A percentile compares a stretch with the other conserved stretches of the same genome.
These are phyloP conservation scores for Trypanosoma melophagium DNA, from an alignment of 208 protist species.

Conservation along the genomic window DNA sequence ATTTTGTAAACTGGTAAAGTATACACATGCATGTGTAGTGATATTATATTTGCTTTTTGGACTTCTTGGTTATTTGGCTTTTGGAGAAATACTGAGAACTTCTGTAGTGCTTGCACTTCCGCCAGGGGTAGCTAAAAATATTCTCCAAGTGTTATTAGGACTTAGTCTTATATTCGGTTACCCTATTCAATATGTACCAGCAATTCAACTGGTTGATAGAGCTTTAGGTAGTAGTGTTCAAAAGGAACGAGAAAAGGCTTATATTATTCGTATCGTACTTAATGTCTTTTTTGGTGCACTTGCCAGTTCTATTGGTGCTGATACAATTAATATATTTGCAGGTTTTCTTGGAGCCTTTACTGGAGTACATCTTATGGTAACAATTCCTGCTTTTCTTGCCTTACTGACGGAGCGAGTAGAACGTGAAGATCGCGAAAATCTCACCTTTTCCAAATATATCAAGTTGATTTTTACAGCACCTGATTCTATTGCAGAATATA, in stretches of 20 bases:
- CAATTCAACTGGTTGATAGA: slow-evolving; percentile 79
- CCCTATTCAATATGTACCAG: slow-evolving; percentile 81
- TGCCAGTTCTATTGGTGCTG: slow-evolving; percentile 57
- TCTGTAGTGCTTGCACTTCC: slow-evolving; percentile 74
- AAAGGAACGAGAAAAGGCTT: slow-evolving; percentile 30
- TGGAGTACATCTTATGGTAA: slow-evolving; percentile 80
- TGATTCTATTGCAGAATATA: slow-evolving; percentile 31
- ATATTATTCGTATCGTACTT: slow-evolving; percentile 45
- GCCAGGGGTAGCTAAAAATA: slow-evolving; percentile 35
- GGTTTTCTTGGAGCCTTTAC: slow-evolving; percentile 81
- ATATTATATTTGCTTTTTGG: slow-evolving; percentile 66
- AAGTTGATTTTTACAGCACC: slow-evolving; percentile 45
- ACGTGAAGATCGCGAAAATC: slow-evolving; percentile 26
- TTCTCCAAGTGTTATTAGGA: slow-evolving; percentile 56
- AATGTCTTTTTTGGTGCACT: slow-evolving; percentile 55
- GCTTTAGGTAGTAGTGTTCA: slow-evolving; percentile 41
- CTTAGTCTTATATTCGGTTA: slow-evolving; percentile 75
- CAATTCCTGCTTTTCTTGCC: slow-evolving; percentile 60
- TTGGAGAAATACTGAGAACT: slow-evolving; percentile 59
- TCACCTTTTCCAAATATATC: slow-evolving; percentile 39
- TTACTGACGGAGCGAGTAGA: slow-evolving; percentile 51
- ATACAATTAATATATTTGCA: slow-evolving; percentile 76
- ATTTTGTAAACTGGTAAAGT: slow-evolving; percentile 49
- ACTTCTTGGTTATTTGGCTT: slow-evolving; percentile 69
- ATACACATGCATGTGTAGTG: slow-evolving; percentile 58